Base-by-base conservation (phyloP, 805 yeast genomes). In the Yamadazyma akitaensis region DNA sequence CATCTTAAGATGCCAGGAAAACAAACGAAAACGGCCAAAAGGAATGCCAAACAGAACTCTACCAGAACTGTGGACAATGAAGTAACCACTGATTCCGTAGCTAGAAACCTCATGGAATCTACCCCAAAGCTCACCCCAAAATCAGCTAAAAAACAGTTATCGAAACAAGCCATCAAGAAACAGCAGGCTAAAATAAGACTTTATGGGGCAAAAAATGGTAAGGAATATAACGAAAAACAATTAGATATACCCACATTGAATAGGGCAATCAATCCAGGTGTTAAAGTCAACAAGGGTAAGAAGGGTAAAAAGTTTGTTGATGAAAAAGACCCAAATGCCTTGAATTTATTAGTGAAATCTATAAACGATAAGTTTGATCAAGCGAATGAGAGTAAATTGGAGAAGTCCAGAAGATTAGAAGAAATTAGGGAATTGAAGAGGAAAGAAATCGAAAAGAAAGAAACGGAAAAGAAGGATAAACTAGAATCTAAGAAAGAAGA, bases 391-490 rank as follows among this genome's bases (percentile, higher is more conserved):
- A 85, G 96, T 55, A 94, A 90, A 66, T 72, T 94, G 47, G 99
- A 92, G 61, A 88, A 88, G 61, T 84, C 96, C 0, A 81, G 88
- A 60, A 83, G 96, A 65, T 73, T 94, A 40, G 97, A 92, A 65
- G 96, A 88, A 56, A 80, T 92, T 49, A 78, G 99, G 60, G 96
- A 89, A 37, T 72, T 89, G 53, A 88, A 86, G 70, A 81, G 88
- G 59, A 76, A 84, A 66, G 98, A 94, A 64, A 80, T 92, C 53
- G 97, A 92, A 62, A 73, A 85, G 62, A 85, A 84, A 61, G 97
- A 92, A 57, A 77, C 77, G 44, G 81, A 70, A 30, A 88, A 89
- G 68, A 68, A 75, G 50, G 77, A 73, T 46, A 84, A 84, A 61
- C 65, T 90, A 37, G 95, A 89, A 52, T 80, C 73, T 47, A 91